phyloP scores from a whole-genome alignment of 345 rosid genomes.

The Gossypium longicalyx region DNA sequence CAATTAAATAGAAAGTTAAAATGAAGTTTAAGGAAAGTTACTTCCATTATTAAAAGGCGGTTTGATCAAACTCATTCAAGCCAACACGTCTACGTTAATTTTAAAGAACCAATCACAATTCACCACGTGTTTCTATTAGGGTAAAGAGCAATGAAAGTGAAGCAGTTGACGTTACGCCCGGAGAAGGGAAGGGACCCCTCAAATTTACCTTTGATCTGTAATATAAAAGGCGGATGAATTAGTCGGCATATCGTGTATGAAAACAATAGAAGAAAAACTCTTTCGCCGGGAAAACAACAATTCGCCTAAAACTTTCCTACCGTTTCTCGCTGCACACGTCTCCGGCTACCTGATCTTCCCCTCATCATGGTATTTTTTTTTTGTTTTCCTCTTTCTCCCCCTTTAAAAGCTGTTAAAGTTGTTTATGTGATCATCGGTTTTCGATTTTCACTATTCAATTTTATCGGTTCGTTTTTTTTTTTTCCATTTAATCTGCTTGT shows the following conservation, averaged over 20 bases:
- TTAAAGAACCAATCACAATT: not conserved
- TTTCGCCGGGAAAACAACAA: constrained; percentile 8
- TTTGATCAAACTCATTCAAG: not conserved
- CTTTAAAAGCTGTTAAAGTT: not conserved
- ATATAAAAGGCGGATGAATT: not conserved
- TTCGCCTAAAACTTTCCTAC: not conserved
- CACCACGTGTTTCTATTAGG: constrained; percentile 7
- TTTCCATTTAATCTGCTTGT: not conserved
- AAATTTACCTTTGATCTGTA: not conserved
- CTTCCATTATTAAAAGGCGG: not conserved
- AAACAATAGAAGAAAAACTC: not conserved
- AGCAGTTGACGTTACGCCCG: not conserved
- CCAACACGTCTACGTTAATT: not conserved
- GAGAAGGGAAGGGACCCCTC: not conserved
- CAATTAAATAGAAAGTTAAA: no score
- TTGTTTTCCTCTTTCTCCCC: not conserved
- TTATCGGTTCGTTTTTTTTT: not conserved
- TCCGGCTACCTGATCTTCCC: not conserved
- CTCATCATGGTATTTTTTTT: not conserved
- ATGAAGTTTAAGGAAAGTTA: not conserved
- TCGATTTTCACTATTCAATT: not conserved
- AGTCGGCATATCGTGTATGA: not conserved
- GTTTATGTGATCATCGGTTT: not conserved
- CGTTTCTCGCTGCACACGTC: not conserved
- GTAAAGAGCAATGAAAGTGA: constrained; percentile 10